Conservation (phyloP, 1,139 yeast species). For the Diutina neorugosa region DNA sequence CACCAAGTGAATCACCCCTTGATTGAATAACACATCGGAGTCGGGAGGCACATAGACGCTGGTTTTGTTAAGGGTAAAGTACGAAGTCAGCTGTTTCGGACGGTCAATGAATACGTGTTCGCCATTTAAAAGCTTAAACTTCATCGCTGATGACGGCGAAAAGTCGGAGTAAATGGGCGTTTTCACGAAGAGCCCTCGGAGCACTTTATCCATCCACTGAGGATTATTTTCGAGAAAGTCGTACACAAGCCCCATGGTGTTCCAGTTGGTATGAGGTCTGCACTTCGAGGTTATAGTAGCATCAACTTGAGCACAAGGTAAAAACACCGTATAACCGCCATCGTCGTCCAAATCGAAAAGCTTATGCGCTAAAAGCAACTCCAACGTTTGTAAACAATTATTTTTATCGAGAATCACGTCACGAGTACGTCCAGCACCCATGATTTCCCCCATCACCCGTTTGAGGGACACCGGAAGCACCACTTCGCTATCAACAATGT, state of each 20-base stretch:
- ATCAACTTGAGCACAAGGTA: constrained; percentile 41
- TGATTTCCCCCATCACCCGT: constrained; percentile 24
- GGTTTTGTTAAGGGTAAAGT: constrained; percentile 16
- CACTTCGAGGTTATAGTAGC: not conserved
- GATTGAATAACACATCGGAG: constrained; percentile 63
- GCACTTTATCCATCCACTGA: constrained; percentile 34
- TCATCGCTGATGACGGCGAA: constrained; percentile 11
- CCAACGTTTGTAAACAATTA: constrained; percentile 25
- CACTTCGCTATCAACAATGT: constrained; percentile 47
- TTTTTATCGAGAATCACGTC: constrained; percentile 22
- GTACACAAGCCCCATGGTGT: constrained; percentile 45
- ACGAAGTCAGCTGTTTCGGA: constrained; percentile 13
- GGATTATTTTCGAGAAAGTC: constrained; percentile 45
- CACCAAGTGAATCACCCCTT: constrained; percentile 79
- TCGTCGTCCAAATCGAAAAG: constrained; percentile 34
- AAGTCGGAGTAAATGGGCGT: constrained; percentile 61
- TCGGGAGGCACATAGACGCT: constrained; percentile 24
- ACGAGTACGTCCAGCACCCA: constrained; percentile 20
- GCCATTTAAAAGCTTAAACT: constrained; percentile 26
- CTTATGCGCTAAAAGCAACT: constrained; percentile 19
- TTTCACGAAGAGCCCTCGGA: constrained; percentile 50
- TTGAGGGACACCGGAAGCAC: constrained; percentile 24
- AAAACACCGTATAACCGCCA: constrained; percentile 60
- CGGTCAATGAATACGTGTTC: constrained; percentile 18
- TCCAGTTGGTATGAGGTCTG: constrained; percentile 35